These are phyloP conservation scores for Ilex asprella DNA, from an alignment of 257 asterid genomes.

Conservation along the genomic window DNA sequence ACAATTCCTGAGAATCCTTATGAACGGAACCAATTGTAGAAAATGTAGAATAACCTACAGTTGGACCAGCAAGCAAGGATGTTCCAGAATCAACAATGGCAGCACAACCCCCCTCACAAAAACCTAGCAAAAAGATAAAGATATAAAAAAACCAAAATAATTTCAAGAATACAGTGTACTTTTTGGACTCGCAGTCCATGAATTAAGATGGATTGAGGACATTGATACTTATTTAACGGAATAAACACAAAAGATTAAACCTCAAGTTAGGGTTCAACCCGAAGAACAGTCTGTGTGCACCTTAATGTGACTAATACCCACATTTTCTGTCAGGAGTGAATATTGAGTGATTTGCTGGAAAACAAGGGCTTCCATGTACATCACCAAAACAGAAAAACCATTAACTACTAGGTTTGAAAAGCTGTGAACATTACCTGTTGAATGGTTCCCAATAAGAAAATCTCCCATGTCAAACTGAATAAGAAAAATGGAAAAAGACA, in stretches of 20 bases:
- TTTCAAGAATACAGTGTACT: not conserved
- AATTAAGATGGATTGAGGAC: not conserved
- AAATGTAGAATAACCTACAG: slow-evolving; percentile 37
- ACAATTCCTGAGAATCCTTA: not conserved
- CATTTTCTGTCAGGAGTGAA: too few relatives aligned
- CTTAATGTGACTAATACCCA: too few relatives aligned
- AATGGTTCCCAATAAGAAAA: too few relatives aligned
- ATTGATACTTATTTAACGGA: not conserved
- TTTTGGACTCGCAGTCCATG: not conserved
- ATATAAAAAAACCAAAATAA: not conserved
- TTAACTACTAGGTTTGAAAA: not conserved
- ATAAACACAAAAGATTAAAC: too few relatives aligned
- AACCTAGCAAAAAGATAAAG: slow-evolving; percentile 38
- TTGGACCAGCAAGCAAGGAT: slow-evolving; percentile 88
- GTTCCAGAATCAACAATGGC: slow-evolving; percentile 98
- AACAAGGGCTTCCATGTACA: too few relatives aligned
- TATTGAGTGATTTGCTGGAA: too few relatives aligned
- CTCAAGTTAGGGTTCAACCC: too few relatives aligned
- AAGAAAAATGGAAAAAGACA: too few relatives aligned
- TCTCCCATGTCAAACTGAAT: too few relatives aligned
- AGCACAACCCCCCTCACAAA: slow-evolving; percentile 77
- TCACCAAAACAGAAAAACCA: not conserved
- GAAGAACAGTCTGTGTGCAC: too few relatives aligned
- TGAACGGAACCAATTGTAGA: not conserved
- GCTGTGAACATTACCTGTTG: not conserved